Percentiles rank a stretch among this genome's conserved stretches.
These are phyloP conservation scores for Ilex asprella DNA, from an alignment of 257 asterid genomes.

Conservation along the genomic window DNA sequence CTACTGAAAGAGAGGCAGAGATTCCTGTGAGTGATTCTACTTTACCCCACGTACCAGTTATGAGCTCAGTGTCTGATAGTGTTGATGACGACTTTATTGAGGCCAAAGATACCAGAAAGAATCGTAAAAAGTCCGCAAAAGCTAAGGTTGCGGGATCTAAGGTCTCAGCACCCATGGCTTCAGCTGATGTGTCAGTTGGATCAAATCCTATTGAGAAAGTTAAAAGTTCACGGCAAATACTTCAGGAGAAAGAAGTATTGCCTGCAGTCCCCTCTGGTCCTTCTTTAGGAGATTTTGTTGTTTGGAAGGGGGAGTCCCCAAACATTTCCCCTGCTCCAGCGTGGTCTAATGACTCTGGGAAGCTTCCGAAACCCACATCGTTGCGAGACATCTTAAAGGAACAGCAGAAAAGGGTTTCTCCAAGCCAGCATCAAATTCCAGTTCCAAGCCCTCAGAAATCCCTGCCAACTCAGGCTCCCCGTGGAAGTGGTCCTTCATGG, in stretches of 20 bases:
- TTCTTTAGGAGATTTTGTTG: conserved; percentile 88
- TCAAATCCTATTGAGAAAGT: conserved; percentile 59
- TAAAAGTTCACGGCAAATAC: conserved; percentile 49
- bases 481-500: conserved; percentile 62
- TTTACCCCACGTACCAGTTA: conserved; percentile 22
- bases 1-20: conserved; percentile 41
- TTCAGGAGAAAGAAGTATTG: conserved; percentile 62
- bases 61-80: conserved; percentile 33
- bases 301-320: conserved; percentile 77
- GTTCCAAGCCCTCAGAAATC: conserved; percentile 61
- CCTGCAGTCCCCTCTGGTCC: conserved; percentile 83
- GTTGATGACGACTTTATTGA: conserved; percentile 61
- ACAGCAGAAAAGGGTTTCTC: conserved; percentile 53
- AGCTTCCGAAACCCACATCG: conserved; percentile 62
- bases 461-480: conserved; percentile 45
- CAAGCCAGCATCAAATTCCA: conserved; percentile 32
- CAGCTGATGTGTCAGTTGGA: conserved; percentile 43
- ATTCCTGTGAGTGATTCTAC: conserved; percentile 23
- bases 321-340: conserved; percentile 69
- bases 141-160: conserved; percentile 58
- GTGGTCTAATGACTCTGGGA: conserved; percentile 79
- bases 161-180: conserved; percentile 34
- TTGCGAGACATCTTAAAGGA: conserved; percentile 89
- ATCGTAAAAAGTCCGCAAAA: conserved; percentile 82
- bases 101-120: conserved; percentile 88